Base-by-base conservation (phyloP, 495 filamentous ascomycete genomes). In the Aspergillus biplanus region DNA sequence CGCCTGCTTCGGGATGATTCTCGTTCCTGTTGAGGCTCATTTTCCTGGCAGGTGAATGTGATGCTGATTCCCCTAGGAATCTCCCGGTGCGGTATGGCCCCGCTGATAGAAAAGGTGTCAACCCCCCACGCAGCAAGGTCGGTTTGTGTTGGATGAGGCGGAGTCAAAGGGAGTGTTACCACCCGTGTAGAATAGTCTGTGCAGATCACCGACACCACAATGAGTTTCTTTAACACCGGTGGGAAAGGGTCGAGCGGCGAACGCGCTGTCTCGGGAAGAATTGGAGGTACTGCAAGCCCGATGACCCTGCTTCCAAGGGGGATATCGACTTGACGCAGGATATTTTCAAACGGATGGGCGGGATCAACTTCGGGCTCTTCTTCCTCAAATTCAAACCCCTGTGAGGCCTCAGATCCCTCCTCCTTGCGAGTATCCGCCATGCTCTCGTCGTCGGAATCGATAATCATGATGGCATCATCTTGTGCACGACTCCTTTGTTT, bases 361-460 rank as follows among this genome's bases (percentile, higher is more conserved):
- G 83, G 79, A 63, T 88, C 83, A 33, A 82, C 70, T 65, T 90
- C 89, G 13, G 84, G 80, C 52, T 89, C 86, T 37, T 87, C 82
- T 5, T 78, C 67, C 44, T 85, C 81, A 63, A 89, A 88, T 7
- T 84, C 75, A 48, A 75, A 69, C 11, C 66, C 71, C 32, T 83
- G 71, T 50, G 82, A 81, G 57, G 83, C 73, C 44, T 67, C 27
- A 7, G 37, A 32, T 31, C 54, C 44, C 18, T 62, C 47, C 32
- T 65, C 66, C 39, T 75, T 73, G 13, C 72, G 69, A 16, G 73
- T 63, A 39, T 81, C 78, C 11, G 77, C 74, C 11, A 71, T 65
- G 53, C 82, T 79, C 52, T 94, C 92, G 37, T 93, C 90, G 63
- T 95, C 91, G 0, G 90, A 93, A 70, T 92, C 89, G 46, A 92